phyloP scores from a whole-genome alignment of 2,329 filamentous ascomycete genomes.

The Aspergillus udagawae region DNA sequence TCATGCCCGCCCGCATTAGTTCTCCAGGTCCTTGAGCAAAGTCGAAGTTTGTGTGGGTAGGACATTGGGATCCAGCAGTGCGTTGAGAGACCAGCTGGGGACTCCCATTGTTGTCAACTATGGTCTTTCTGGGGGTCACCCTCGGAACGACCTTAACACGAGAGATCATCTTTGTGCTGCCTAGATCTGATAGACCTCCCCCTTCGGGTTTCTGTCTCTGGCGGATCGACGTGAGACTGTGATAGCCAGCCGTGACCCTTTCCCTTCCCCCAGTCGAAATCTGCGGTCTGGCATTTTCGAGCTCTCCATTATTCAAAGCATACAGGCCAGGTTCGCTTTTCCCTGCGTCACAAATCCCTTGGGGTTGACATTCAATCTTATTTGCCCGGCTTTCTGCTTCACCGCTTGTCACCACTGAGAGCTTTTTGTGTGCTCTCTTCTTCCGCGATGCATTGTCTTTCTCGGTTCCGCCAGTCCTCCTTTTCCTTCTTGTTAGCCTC shows the following conservation, averaged over 20 bases:
- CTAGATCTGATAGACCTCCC: not conserved
- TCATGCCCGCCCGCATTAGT: not conserved
- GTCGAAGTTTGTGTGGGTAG: not conserved
- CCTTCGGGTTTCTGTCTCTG: not conserved
- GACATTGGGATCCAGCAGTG: not conserved
- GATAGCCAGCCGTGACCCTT: not conserved
- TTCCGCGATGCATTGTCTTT: not conserved
- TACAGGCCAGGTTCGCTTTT: not conserved
- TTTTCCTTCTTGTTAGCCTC: not conserved
- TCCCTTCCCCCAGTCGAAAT: not conserved
- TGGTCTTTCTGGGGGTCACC: constrained; percentile 12
- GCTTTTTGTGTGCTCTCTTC: not conserved
- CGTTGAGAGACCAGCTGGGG: constrained; percentile 20
- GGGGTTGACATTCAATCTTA: not conserved
- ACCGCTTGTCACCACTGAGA: not conserved
- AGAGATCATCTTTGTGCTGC: not conserved
- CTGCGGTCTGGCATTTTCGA: not conserved
- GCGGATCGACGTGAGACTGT: not conserved
- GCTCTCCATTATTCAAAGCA: not conserved
- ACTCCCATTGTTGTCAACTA: constrained; percentile 37
- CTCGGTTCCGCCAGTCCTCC: not conserved
- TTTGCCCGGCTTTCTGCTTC: not conserved
- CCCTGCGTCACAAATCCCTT: not conserved
- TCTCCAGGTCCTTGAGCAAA: not conserved
- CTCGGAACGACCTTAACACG: not conserved